phyloP scores from a whole-genome alignment of 1,284 basidiomycete genomes.

The Sanguinoderma infundibulare region DNA sequence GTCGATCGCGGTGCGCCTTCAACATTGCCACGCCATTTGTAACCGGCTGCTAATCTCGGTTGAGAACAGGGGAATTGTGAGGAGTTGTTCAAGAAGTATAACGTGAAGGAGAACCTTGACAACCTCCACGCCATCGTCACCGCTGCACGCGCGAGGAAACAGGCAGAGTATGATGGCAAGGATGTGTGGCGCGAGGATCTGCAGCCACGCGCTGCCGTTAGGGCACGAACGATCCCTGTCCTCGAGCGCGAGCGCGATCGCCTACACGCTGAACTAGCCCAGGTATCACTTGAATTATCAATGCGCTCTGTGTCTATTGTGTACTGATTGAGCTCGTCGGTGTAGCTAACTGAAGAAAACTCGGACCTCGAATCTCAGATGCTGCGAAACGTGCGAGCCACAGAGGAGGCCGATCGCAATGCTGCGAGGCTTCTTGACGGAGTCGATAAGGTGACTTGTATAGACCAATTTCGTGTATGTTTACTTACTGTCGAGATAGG shows the following conservation, averaged over 20 bases:
- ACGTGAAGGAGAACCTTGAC: constrained; percentile 70
- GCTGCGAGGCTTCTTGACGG: constrained; percentile 51
- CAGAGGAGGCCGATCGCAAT: constrained; percentile 51
- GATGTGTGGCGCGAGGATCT: constrained; percentile 68
- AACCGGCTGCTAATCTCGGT: neutral
- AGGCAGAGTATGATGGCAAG: constrained; percentile 45
- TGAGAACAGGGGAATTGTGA: constrained; percentile 44
- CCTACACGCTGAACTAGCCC: constrained; percentile 51
- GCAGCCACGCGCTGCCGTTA: constrained; percentile 60
- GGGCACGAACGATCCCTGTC: constrained; percentile 63
- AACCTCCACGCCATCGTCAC: constrained; percentile 68
- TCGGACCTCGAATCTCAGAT: constrained; percentile 49
- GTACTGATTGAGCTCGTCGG: constrained; percentile 1
- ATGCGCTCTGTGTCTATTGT: neutral
- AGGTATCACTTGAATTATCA: constrained; percentile 38
- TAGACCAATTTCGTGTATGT: constrained; percentile 1
- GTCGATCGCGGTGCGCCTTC: constrained; percentile 55
- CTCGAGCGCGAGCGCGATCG: constrained; percentile 58
- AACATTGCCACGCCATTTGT: neutral
- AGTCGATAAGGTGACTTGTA: constrained; percentile 54
- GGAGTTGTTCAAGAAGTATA: constrained; percentile 64
- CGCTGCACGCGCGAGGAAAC: constrained; percentile 69
- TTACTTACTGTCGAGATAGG: constrained; percentile 39
- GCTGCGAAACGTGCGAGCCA: constrained; percentile 49
- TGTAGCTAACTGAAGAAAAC: constrained; percentile 63